Base-by-base conservation (phyloP, 2,329 filamentous ascomycete genomes). In the Sarocladium oryzae region DNA sequence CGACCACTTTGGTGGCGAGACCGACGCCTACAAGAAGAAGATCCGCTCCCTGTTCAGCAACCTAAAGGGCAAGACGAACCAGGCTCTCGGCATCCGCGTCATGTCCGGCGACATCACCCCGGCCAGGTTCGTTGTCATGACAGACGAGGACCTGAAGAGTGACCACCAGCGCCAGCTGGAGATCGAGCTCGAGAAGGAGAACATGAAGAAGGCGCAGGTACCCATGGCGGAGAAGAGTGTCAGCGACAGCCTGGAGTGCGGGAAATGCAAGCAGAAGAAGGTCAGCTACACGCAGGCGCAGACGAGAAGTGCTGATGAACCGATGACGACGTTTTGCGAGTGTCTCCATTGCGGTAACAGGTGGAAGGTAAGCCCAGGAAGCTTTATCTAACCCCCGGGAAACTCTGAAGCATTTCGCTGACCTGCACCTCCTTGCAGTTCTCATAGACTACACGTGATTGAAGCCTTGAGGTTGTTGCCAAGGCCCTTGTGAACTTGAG, bases 161-260 rank as follows among this genome's bases (percentile, higher is more conserved):
- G 85, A 84, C 48, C 84, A 93, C 68, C 86, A 88, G 69, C 82
- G 84, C 55, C 82, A 82, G 60, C 81, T 85, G 63, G 90, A 96
- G 59, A 74, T 80, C 59, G 82, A 83, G 66, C 78, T 96, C 49
- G 79, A 90, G 65, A 83, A 88, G 70, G 89, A 96, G 71, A 99
- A 99, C 70, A 91, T 97, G 88, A 90, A 90, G 74, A 89, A 92
- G 69, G 89, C 93, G 1, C 95, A 97, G 84, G 91, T 95, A 10
- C 88, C 92, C 52, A 87, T 91, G 76, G 87, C 84, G 16, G 86
- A 96, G 71, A 93, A 90, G 78, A 91, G 86, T 65, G 89, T 96
- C 71, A 90, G 85, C 66, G 86, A 87, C 65, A 88, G 85, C 52
- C 78, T 97, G 63, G 85, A 89, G 70, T 99, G 93, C 72, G 82